Evolutionary conservation across 805 yeast species (phyloP), one percentile per base, ranked within the genome.

Genomic region (Hanseniaspora lachancei): DNA sequence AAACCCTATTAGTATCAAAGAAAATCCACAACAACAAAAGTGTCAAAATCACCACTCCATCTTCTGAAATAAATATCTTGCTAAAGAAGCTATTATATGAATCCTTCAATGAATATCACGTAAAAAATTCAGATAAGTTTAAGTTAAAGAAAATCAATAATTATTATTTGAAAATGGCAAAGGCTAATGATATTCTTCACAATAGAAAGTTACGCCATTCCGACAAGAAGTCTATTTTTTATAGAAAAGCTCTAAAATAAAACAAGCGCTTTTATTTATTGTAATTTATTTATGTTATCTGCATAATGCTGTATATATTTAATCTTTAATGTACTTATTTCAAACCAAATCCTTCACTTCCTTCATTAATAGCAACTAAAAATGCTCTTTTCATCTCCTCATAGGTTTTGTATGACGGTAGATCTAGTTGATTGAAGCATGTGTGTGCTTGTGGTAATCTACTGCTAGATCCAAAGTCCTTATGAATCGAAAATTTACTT

Each of bases 381-480:
- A 93, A 68, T 0, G 93, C 81, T 2, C 87, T 84, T 59, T 97
- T 78, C 54, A 93, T 74, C 21, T 86, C 81, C 57, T 88, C 96
- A 66, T 91, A 93, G 7, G 85, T 79, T 54, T 84, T 95, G 69
- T 93, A 93, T 24, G 88, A 93, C 0, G 99, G 99, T 54, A 93
- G 71, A 66, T 88, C 95, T 57, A 93, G 75, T 70, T 91, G 97
- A 70, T 93, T 93, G 74, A 89, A 91, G 69, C 99, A 93, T 2
- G 97, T 93, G 66, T 93, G 98, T 0, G 97, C 87, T 0, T 95
- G 82, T 1, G 99, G 99, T 57, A 93, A 74, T 59, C 97, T 78
- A 56, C 87, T 95, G 8, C 81, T 78, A 12, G 84, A 70, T 1
- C 95, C 95, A 68, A 85, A 89, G 62, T 87, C 96, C 57, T 95